A percentile compares a stretch with the other conserved stretches of the same genome.
These are phyloP conservation scores for Coniochaeta sp. DNA, from an alignment of 2,329 filamentous ascomycete species.

Conservation along the genomic window DNA sequence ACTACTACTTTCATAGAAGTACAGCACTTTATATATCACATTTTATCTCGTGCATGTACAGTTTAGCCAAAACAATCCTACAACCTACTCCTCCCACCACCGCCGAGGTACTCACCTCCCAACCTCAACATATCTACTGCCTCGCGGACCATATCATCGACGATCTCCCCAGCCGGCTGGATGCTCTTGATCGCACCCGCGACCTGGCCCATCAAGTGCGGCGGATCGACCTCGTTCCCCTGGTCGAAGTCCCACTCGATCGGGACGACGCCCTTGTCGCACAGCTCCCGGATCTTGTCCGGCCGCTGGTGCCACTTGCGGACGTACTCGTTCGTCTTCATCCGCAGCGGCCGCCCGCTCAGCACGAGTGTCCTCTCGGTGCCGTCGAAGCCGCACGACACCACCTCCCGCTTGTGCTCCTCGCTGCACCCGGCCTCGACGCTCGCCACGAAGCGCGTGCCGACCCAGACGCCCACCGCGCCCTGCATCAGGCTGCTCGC, in stretches of 20 bases:
- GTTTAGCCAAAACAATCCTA: not conserved
- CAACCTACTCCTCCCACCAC: conserved; percentile 9
- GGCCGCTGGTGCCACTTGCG: conserved; percentile 72
- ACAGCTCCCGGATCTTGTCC: conserved; percentile 67
- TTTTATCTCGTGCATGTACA: not conserved
- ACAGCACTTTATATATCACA: not conserved
- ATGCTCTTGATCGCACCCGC: conserved; percentile 70
- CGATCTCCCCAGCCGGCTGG: conserved; percentile 75
- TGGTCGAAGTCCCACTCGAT: conserved; percentile 77
- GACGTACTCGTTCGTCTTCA: conserved; percentile 79
- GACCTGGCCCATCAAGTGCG: conserved; percentile 92
- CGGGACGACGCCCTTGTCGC: conserved; percentile 70
- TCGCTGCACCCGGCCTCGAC: conserved; percentile 74
- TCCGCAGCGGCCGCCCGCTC: conserved; percentile 72
- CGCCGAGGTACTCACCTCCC: conserved; percentile 51
- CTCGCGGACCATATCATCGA: conserved; percentile 83
- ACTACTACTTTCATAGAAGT: no score
- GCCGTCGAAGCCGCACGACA: conserved; percentile 69
- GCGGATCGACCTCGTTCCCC: conserved; percentile 74
- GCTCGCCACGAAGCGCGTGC: conserved; percentile 82
- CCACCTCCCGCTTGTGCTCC: conserved; percentile 77
- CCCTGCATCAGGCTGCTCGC: conserved; percentile 83
- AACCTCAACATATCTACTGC: conserved; percentile 61
- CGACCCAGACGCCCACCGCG: conserved; percentile 86
- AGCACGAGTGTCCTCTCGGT: conserved; percentile 79